These are phyloP conservation scores for Laguncularia racemosa DNA, from an alignment of 345 rosid genomes.

Conservation along the genomic window DNA sequence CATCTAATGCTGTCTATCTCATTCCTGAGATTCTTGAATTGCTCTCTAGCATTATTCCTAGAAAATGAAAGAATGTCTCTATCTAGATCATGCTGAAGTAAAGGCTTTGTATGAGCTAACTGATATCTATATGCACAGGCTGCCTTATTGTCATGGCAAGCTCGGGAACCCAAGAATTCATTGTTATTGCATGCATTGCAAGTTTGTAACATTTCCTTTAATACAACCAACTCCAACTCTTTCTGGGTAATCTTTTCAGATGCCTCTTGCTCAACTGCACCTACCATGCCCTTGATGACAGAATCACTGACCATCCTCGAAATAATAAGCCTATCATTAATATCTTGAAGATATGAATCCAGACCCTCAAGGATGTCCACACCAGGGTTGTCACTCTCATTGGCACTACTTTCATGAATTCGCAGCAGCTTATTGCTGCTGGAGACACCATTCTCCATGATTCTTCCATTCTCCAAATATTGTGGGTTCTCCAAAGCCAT, in stretches of 20 bases:
- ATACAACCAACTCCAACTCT: slow-evolving; percentile 48
- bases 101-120: slow-evolving; percentile 7
- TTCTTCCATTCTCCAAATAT: slow-evolving; percentile 16
- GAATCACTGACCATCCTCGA: slow-evolving; percentile 80
- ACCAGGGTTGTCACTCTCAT: slow-evolving; percentile 41
- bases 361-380: slow-evolving; percentile 44
- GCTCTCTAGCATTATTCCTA: slow-evolving; percentile 30
- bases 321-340: slow-evolving; percentile 42
- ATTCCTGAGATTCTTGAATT: slow-evolving; percentile 47
- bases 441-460: slow-evolving; percentile 19
- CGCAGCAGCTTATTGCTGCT: slow-evolving; percentile 9
- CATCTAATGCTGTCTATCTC: slow-evolving; percentile 43
- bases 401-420: slow-evolving; percentile 7
- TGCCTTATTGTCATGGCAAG: not conserved
- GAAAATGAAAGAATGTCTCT: slow-evolving; percentile 30
- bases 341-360: slow-evolving; percentile 57
- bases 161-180: slow-evolving; percentile 9
- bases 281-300: slow-evolving; percentile 63
- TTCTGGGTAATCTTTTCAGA: slow-evolving; percentile 52
- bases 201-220: slow-evolving; percentile 32
- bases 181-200: slow-evolving; percentile 20
- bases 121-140: not conserved
- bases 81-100: slow-evolving; percentile 12
- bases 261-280: slow-evolving; percentile 61
- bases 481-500: slow-evolving; percentile 21